Base-by-base conservation (phyloP, 164 flowering plant genomes). In the Magnolia changhungtana region DNA sequence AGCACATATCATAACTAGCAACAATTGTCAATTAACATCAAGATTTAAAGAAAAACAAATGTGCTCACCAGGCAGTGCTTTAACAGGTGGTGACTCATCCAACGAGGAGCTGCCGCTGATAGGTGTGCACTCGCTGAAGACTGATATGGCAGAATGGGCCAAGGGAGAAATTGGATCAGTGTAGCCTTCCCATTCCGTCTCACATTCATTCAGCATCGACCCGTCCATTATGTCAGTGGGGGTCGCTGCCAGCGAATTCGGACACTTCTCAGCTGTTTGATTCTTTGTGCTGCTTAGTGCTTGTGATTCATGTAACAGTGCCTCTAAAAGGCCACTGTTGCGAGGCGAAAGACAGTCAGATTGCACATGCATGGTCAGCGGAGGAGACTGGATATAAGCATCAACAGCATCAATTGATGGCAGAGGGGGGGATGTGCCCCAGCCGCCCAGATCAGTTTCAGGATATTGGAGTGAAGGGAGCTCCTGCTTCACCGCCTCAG, bases 391-490 rank as follows among this genome's bases (percentile, higher is more conserved):
- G 77, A 78, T 77, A 79, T 67, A 83, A 55, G 80, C 51, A 68
- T 79, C 86, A 75, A 77, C 79, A 65, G 82, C 66, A 66, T 79
- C 86, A 50, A 83, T 55, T 24, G 71, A 27, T 18, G 82, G 69
- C 21, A 79, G 78, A 16, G 74, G 75, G 10, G 84, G 76, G 67
- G 45, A 80, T 69, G 83, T 75, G 50, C 80, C 91, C 97, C 93
- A 88, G 82, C 82, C 76, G 82, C 89, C 85, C 51, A 88, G 82
- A 70, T 87, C 90, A 80, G 87, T 79, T 75, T 89, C 93, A 81
- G 89, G 75, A 90, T 89, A 90, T 96, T 96, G 99, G 98, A 96
- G 89, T 94, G 99, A 96, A 96, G 99, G 99, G 98, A 96, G 99
- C 96, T 96, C 99, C 91, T 77, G 76, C 95, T 95, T 96, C 94